Base-by-base conservation (phyloP, 2,329 filamentous ascomycete genomes). In the Rhynchosporium agropyri region DNA sequence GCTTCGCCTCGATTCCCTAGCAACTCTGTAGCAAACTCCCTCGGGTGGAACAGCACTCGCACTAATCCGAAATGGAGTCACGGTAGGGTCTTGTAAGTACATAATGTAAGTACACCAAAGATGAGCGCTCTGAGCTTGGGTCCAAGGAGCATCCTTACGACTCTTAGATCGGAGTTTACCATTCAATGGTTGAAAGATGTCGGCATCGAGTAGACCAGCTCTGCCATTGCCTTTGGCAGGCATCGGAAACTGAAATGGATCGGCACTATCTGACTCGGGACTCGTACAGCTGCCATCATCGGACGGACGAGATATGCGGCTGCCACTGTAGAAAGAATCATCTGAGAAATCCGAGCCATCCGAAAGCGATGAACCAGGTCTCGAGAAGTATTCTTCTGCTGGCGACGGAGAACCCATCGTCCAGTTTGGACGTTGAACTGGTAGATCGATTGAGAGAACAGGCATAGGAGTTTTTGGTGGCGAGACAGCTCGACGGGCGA, bases 11-110 rank as follows among this genome's bases (percentile, higher is more conserved):
- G 86, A 83, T 70, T 88, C 84, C 66, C 86, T 80, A n/a, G 87
- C 83, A 45, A 89, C 86, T 51, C 86, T 84, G 69, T 83, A 73
- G 69, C 85, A 87, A 9, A 89, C 86, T 15, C 87, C 87, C 49
- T 85, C 80, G 3, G 87, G 87, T 7, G 87, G 87, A 31, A 89
- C 82, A 62, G 83, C 81, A 70, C 84, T 86, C 70, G 85, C 86
- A 64, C 85, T 83, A 61, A 87, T 79, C 58, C 84, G 81, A 65
- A 89, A 85, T 0, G 87, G 87, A 0, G 87, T 89, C 2, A 89
- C 85, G 55, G 84, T 85, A 51, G 87, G 86, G 68, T 89, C 87
- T 71, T 87, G 84, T 46, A 89, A 76, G 69, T 89, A 89, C 58
- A 86, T 77, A 63, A 83, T 76, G 71, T 88, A 89, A 0, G 84